These are phyloP conservation scores for Floccularia luteovirens DNA, from an alignment of 768 basidiomycete species.

Conservation along the genomic window DNA sequence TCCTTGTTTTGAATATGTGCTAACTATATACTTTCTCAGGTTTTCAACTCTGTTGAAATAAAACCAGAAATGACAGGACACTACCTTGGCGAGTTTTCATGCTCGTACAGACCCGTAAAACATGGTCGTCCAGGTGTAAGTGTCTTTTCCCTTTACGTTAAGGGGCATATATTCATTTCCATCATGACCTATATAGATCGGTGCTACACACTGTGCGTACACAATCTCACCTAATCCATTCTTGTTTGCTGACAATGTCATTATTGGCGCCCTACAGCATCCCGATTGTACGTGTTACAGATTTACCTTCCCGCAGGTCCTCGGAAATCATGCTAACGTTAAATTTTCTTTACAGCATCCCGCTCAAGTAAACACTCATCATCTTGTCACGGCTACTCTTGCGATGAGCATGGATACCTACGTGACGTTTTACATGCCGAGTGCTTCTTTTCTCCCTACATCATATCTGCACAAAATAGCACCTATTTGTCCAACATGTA, in stretches of 20 bases:
- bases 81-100: constrained; percentile 97
- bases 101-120: constrained; percentile 98
- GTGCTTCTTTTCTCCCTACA: too few species aligned
- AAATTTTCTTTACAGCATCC: constrained; percentile 47
- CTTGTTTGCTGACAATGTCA: constrained; percentile 7
- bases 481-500: too few species aligned
- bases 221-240: constrained; percentile 1
- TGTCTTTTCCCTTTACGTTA: constrained; percentile 11
- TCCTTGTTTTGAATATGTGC: background rate
- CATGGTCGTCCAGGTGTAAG: constrained; percentile 99
- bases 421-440: too few species aligned
- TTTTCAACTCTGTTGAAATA: constrained; percentile 96
- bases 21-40: constrained; percentile 27
- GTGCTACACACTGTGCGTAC: constrained; percentile 82
- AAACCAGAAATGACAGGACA: constrained; percentile 99
- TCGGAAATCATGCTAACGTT: constrained; percentile 9
- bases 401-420: too few species aligned
- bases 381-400: too few species aligned
- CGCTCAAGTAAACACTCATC: constrained; percentile 75
- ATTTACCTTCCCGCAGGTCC: background rate
- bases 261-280: constrained; percentile 33
- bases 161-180: constrained; percentile 7
- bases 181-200: constrained; percentile 44
- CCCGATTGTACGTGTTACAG: constrained; percentile 56
- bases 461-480: too few species aligned